A percentile compares a stretch with the other conserved stretches of the same genome.
These are phyloP conservation scores for Agroathelia rolfsii DNA, from an alignment of 1,284 basidiomycete species.

Conservation along the genomic window DNA sequence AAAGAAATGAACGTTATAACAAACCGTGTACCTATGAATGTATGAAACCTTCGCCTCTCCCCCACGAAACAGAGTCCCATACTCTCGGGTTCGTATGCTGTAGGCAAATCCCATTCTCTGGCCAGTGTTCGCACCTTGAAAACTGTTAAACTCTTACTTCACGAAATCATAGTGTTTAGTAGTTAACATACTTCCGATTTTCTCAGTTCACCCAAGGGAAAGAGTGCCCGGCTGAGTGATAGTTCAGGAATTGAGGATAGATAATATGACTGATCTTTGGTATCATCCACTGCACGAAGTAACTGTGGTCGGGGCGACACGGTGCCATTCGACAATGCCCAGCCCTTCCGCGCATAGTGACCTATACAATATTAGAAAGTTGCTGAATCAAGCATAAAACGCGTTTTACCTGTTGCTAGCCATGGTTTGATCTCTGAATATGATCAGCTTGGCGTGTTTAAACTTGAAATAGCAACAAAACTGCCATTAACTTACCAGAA, in stretches of 20 bases:
- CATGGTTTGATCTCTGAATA: too few relatives aligned
- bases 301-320: constrained; percentile 44
- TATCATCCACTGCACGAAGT: constrained; percentile 50
- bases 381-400: not conserved
- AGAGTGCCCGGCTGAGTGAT: constrained; percentile 60
- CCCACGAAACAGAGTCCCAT: constrained; percentile 99
- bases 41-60: constrained; percentile 62
- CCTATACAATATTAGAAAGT: constrained; percentile 50
- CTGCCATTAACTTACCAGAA: too few relatives aligned
- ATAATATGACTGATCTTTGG: constrained; percentile 94
- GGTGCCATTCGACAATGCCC: constrained; percentile 22
- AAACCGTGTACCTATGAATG: constrained; percentile 58
- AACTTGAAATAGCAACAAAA: too few relatives aligned
- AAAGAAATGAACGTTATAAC: constrained; percentile 1
- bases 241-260: constrained; percentile 68
- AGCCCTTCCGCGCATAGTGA: constrained; percentile 79
- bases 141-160: too few relatives aligned
- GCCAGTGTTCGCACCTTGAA: constrained; percentile 81
- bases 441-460: too few relatives aligned
- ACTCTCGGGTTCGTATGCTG: constrained; percentile 75
- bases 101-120: constrained; percentile 54
- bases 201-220: constrained; percentile 62
- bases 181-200: constrained; percentile 78
- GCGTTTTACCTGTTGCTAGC: constrained; percentile 78
- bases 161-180: too few relatives aligned